These are phyloP conservation scores for Terfezia claveryi DNA, from an alignment of 495 filamentous ascomycete genomes.

Conservation along the genomic window DNA sequence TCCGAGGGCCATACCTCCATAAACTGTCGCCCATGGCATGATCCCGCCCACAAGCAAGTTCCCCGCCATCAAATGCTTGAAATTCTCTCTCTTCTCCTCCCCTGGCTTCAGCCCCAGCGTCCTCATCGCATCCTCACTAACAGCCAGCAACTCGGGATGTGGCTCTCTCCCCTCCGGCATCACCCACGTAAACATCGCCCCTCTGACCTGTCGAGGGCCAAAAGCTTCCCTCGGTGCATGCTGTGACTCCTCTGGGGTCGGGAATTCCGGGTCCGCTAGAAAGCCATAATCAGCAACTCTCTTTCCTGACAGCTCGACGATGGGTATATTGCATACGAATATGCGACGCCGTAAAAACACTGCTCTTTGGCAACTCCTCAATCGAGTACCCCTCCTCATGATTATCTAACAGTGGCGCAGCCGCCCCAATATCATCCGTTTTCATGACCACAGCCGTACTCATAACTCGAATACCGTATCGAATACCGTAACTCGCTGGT, in stretches of 20 bases:
- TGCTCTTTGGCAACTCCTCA: background rate
- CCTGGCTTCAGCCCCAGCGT: conserved; percentile 50
- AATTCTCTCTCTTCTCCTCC: conserved; percentile 50
- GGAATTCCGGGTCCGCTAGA: conserved; percentile 55
- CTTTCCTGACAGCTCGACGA: no score
- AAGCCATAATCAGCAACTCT: conserved; percentile 31
- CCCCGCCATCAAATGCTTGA: conserved; percentile 52
- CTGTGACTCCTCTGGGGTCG: conserved; percentile 59
- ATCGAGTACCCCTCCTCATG: background rate
- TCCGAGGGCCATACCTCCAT: conserved; percentile 46
- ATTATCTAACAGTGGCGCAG: no score
- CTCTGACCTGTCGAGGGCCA: conserved; percentile 62
- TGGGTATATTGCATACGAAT: no score
- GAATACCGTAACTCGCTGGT: no score
- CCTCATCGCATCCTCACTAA: conserved; percentile 51
- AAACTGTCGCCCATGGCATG: conserved; percentile 96
- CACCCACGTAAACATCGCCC: conserved; percentile 76
- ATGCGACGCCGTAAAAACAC: background rate
- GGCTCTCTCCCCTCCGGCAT: conserved; percentile 47
- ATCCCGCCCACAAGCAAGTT: conserved; percentile 53
- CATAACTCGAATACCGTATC: no score
- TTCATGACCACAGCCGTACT: no score
- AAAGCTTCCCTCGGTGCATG: conserved; percentile 53
- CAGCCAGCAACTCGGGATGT: conserved; percentile 49
- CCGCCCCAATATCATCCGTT: no score